Percentiles rank a stretch among this genome's conserved stretches.
Conservation (phyloP, 345 rosid genomes). For the Brassica nigra region DNA sequence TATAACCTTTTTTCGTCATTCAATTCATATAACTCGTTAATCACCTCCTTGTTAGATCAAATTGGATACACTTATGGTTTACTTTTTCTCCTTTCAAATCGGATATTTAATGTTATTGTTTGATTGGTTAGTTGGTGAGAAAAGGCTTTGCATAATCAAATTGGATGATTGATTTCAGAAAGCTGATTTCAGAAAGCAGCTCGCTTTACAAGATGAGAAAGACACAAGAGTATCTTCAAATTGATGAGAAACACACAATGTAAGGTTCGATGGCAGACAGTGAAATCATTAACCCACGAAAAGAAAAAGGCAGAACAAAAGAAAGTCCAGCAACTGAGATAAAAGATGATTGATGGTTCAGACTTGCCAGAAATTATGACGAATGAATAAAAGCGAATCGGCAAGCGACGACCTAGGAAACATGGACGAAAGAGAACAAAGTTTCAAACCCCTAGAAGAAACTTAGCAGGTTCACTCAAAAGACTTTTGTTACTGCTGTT, state of each 20-base stretch:
- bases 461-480: slow-evolving; percentile 31
- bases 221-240: slow-evolving; percentile 28
- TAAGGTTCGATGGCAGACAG: slow-evolving; percentile 18
- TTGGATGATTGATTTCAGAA: neutral
- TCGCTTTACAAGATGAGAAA: slow-evolving; percentile 21
- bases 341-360: slow-evolving; percentile 20
- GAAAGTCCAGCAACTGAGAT: slow-evolving; percentile 17
- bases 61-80: neutral
- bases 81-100: neutral
- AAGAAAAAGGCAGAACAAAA: neutral
- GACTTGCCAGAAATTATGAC: slow-evolving; percentile 27
- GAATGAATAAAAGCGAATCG: slow-evolving; percentile 2
- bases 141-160: slow-evolving; percentile 5
- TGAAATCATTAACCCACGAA: slow-evolving; percentile 19
- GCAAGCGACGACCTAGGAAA: slow-evolving; percentile 23
- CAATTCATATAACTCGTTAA: too few relatives aligned
- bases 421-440: slow-evolving; percentile 23
- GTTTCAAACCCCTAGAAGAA: slow-evolving; percentile 13
- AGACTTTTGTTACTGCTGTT: slow-evolving; percentile 55
- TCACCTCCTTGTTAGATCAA: too few relatives aligned
- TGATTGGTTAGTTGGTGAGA: slow-evolving; percentile 4
- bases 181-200: neutral
- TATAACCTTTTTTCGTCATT: too few relatives aligned
- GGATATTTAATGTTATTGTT: neutral
- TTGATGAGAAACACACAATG: slow-evolving; percentile 36